Evolutionary conservation across 129 eudicot genomes (phyloP).

Genomic region (Flaveria ramosissima): DNA sequence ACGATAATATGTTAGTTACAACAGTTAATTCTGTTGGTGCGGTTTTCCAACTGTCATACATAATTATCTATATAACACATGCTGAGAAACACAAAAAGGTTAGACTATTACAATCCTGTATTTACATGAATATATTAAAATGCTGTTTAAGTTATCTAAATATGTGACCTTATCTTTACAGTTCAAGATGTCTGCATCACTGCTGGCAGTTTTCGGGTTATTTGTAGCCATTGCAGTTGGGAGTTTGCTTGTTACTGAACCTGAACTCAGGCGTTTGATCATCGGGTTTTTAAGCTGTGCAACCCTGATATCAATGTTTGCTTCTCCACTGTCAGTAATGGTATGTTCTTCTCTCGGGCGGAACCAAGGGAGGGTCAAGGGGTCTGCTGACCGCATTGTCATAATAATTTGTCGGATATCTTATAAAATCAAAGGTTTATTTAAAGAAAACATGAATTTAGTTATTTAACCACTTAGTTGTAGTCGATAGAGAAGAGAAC

Average conservation of each 20-base stretch:
- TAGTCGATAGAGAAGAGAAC: too few species aligned
- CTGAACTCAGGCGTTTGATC: conserved; percentile 50
- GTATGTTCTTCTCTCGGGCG: conserved; percentile 38
- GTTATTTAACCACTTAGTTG: too few species aligned
- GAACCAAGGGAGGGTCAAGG: too few species aligned
- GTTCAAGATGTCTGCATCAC: conserved; percentile 59
- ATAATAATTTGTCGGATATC: too few species aligned
- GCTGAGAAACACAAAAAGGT: conserved; percentile 70
- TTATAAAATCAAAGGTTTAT: too few species aligned
- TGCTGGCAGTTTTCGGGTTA: conserved; percentile 53
- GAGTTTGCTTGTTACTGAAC: conserved; percentile 59
- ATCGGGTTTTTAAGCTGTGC: conserved; percentile 72
- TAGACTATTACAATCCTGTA: background rate
- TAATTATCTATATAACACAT: conserved; percentile 51
- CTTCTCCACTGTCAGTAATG: conserved; percentile 79
- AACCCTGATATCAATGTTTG: conserved; percentile 89
- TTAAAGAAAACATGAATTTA: too few species aligned
- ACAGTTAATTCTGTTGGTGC: conserved; percentile 85
- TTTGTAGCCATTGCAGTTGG: conserved; percentile 55
- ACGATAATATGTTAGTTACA: conserved; percentile 62
- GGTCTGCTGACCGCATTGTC: too few species aligned
- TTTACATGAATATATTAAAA: background rate
- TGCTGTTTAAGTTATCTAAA: background rate
- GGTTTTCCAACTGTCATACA: conserved; percentile 61
- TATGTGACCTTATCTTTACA: conserved; percentile 38